These are phyloP conservation scores for Asterionellopsis glacialis DNA, from an alignment of 108 stramenopile species.

Conservation along the genomic window DNA sequence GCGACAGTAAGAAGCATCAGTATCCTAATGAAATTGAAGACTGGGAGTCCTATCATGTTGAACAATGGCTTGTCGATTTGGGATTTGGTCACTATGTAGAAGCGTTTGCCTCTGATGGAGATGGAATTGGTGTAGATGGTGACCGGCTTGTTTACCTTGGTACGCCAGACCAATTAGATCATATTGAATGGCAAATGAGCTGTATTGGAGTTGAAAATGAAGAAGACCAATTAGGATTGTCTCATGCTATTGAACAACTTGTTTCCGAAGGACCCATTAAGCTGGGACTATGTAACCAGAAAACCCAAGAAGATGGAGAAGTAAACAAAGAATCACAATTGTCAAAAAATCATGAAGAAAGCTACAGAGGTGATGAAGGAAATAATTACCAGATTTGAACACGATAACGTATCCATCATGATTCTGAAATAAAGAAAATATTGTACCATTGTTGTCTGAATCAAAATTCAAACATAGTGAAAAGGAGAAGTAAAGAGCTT, in stretches of 20 bases:
- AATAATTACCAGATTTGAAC: too few species aligned
- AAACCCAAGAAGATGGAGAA: too few species aligned
- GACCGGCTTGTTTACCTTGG: constrained; percentile 5
- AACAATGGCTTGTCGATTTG: neutral
- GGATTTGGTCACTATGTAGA: neutral
- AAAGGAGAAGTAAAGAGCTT: too few species aligned
- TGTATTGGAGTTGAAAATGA: neutral
- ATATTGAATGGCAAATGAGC: constrained; percentile 8
- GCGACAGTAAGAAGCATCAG: neutral
- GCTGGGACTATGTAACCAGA: too few species aligned
- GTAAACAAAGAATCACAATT: too few species aligned
- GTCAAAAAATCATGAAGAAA: too few species aligned
- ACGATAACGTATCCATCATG: too few species aligned
- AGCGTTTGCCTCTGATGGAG: constrained; percentile 4
- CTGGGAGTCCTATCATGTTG: constrained; percentile 2
- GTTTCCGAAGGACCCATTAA: neutral
- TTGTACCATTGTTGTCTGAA: too few species aligned
- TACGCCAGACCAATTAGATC: constrained; percentile 5
- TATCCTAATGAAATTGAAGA: constrained; percentile 7
- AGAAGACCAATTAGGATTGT: neutral
- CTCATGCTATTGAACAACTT: constrained; percentile 1
- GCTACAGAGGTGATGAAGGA: too few species aligned
- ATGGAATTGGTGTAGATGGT: constrained; percentile 8
- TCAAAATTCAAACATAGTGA: too few species aligned
- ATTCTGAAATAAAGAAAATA: too few species aligned